Conservation (phyloP, 371 early-diverging fungal genomes). For the Actinomortierella wolfii region DNA sequence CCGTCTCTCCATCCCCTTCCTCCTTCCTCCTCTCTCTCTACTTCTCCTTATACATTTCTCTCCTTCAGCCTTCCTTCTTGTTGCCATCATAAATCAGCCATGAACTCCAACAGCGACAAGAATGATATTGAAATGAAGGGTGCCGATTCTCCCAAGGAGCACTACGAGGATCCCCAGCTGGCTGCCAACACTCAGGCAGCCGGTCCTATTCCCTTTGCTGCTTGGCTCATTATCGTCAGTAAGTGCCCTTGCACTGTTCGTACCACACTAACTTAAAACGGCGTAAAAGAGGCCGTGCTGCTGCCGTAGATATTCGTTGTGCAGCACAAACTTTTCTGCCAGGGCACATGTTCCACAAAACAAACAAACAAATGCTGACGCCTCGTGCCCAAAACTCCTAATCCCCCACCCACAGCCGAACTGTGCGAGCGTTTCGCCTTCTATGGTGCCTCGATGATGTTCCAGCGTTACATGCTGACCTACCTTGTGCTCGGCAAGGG, state of each 20-base stretch:
- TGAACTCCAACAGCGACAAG: slow-evolving; percentile 28
- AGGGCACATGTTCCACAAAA: background rate
- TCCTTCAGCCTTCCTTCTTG: slow-evolving; percentile 9
- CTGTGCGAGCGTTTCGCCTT: slow-evolving; percentile 77
- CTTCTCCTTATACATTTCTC: background rate
- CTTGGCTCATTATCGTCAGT: slow-evolving; percentile 59
- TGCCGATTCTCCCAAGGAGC: slow-evolving; percentile 21
- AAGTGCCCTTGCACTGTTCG: slow-evolving; percentile 24
- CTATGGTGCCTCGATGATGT: slow-evolving; percentile 75
- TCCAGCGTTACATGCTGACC: slow-evolving; percentile 67
- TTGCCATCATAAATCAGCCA: slow-evolving; percentile 5
- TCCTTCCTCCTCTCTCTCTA: background rate
- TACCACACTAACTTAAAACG: slow-evolving; percentile 28
- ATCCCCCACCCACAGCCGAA: slow-evolving; percentile 42
- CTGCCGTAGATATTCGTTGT: too few relatives aligned
- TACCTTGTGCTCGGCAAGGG: slow-evolving; percentile 55
- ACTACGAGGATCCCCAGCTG: slow-evolving; percentile 20
- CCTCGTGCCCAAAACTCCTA: background rate
- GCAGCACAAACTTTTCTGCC: background rate
- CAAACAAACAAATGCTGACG: background rate
- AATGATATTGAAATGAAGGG: slow-evolving; percentile 26
- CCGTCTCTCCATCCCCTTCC: background rate
- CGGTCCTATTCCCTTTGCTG: slow-evolving; percentile 53
- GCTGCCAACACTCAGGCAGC: slow-evolving; percentile 40
- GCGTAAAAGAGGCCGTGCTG: background rate